A percentile compares a stretch with the other conserved stretches of the same genome.
These are phyloP conservation scores for Spathaspora passalidarum DNA, from an alignment of 805 yeast species.

Conservation along the genomic window DNA sequence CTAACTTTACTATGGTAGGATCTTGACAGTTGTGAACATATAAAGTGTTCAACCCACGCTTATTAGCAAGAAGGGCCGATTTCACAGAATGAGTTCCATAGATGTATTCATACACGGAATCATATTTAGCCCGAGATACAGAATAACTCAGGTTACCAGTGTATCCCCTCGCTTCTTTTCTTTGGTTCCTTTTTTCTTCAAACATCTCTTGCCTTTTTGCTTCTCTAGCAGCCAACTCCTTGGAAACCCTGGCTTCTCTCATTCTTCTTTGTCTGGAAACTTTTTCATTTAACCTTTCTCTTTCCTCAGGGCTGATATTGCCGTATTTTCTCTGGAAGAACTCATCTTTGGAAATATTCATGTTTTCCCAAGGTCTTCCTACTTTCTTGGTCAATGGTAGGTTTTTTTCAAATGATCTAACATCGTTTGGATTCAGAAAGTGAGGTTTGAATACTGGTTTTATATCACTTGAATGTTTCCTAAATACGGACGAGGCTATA, in stretches of 20 bases:
- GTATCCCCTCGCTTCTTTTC: neutral
- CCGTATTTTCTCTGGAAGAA: slow-evolving; percentile 37
- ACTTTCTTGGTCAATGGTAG: slow-evolving; percentile 4
- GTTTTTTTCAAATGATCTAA: slow-evolving; percentile 7
- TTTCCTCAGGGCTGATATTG: slow-evolving; percentile 22
- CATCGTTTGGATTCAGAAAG: slow-evolving; percentile 2
- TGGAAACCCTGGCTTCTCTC: slow-evolving; percentile 21
- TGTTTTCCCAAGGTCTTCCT: slow-evolving; percentile 31
- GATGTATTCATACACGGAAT: slow-evolving; percentile 62
- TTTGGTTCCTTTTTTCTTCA: slow-evolving; percentile 3
- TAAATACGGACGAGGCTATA: neutral
- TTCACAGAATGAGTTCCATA: slow-evolving; percentile 75
- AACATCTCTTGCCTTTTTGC: slow-evolving; percentile 2
- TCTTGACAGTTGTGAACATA: slow-evolving; percentile 42
- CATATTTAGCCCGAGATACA: slow-evolving; percentile 11
- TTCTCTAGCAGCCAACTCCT: slow-evolving; percentile 14
- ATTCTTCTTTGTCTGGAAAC: slow-evolving; percentile 29
- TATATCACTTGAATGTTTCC: neutral
- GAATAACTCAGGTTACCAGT: neutral
- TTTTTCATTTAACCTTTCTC: slow-evolving; percentile 25
- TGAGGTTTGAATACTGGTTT: slow-evolving; percentile 8
- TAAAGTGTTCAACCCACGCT: slow-evolving; percentile 54
- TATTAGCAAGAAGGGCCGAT: slow-evolving; percentile 61
- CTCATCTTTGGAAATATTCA: slow-evolving; percentile 35
- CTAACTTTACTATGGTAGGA: slow-evolving; percentile 44